A percentile compares a stretch with the other conserved stretches of the same genome.
phyloP scores from a whole-genome alignment of 306 rosid genomes.

The Adenanthera pavonina region DNA sequence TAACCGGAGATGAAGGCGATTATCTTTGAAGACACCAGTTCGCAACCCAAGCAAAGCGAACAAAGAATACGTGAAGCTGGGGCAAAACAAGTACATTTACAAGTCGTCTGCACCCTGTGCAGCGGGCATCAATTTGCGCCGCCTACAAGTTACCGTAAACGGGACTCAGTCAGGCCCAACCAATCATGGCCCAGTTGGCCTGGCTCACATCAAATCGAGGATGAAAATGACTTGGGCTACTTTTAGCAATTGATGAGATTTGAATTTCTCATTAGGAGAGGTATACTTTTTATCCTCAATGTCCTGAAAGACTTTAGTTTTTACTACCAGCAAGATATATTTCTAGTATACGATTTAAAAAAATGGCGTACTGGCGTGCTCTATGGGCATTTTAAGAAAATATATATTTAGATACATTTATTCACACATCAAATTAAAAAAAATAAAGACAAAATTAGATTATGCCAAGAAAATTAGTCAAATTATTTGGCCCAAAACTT shows the following conservation, averaged over 20 bases:
- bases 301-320: no score
- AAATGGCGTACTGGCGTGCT: no score
- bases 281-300: no score
- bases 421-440: background rate
- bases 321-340: no score
- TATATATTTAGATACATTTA: no score
- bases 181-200: background rate
- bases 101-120: background rate
- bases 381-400: no score
- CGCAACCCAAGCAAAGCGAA: background rate
- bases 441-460: background rate
- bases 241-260: no score
- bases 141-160: background rate
- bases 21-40: constrained; percentile 20
- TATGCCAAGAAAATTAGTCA: background rate
- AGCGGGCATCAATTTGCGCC: background rate
- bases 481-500: background rate
- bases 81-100: background rate
- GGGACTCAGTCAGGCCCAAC: background rate
- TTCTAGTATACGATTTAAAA: no score
- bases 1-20: constrained; percentile 40
- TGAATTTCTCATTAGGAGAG: no score
- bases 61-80: background rate
- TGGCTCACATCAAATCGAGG: background rate
- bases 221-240: background rate